Base-by-base conservation (phyloP, 2,329 filamentous ascomycete species). In the Fusarium pseudoanthophilum region DNA sequence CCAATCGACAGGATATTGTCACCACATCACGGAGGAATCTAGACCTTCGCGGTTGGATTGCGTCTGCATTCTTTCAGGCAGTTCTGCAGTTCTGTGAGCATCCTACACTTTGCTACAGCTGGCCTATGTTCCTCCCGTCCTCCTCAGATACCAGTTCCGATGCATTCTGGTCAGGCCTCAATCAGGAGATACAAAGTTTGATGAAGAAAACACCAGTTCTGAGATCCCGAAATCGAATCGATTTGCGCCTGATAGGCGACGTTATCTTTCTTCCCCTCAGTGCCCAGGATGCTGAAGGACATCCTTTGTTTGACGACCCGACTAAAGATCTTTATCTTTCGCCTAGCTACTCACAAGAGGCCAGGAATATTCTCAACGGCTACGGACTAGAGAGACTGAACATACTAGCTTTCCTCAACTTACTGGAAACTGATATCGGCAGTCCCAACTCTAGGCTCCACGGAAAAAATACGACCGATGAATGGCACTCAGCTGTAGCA, bases 11-110 rank as follows among this genome's bases (percentile, higher is more conserved):
- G 9, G 45, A 39, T 28, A 64, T 66, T 11, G 37, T 69, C 4
- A 37, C 53, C 8, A 42, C 55, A 2, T 67, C 73, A 2, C 9
- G 26, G 16, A 36, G 37, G 4, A 71, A 68, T 6, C 11, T 58
- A 2, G 21, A 48, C 1, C 26, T 75, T 10, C 62, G 30, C 1
- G 21, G 9, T 4, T n/a, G 37, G 28, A 52, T 75, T 16, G 7
- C 46, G 1, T 8, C 1, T 1, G 21, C 67, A 0, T 71, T 76
- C 32, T 37, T 63, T 1, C 4, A 60, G 10, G 67, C 71, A 0
- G 45, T 73, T 30, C 39, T 64, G 3, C 37, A 73, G 24, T 76
- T 76, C 21, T 76, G 71, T n/a, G 32, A 64, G 28, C 46, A 49
- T 13, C 14, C 46, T 11, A 58, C 32, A 4, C 70, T 75, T 7